Evolutionary conservation across 306 rosid genomes (phyloP).

Genomic region (Cajanus cajan): DNA sequence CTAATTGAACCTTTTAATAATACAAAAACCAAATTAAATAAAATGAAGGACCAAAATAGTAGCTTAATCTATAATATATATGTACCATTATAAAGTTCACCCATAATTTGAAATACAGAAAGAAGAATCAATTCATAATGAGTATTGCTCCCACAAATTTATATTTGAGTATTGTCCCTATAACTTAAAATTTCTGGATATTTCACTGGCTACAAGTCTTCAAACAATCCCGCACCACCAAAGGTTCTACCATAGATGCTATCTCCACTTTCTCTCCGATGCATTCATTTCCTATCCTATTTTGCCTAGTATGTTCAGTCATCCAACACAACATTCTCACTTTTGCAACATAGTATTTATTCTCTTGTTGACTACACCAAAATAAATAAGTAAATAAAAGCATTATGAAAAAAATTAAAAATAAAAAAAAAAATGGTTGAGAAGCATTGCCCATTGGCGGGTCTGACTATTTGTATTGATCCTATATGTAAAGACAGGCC

Average conservation of each 20-base stretch:
- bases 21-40: no score
- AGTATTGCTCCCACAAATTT: no score
- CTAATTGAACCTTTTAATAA: no score
- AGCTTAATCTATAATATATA: no score
- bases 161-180: no score
- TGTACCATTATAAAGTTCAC: no score
- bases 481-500: background rate
- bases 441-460: background rate
- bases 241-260: background rate
- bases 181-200: no score
- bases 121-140: no score
- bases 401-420: background rate
- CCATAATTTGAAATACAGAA: no score
- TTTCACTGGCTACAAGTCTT: background rate
- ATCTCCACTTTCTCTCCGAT: background rate
- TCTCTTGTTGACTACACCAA: background rate
- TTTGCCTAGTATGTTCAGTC: background rate
- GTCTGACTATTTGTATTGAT: background rate
- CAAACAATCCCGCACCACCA: background rate
- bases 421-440: background rate
- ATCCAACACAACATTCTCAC: background rate
- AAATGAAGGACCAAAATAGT: no score
- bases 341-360: background rate
- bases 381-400: background rate
- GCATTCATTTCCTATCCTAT: background rate